Evolutionary conservation across 73 alveolate species (phyloP), one percentile per base, ranked within the genome.

Genomic region (Effrenium voratum): DNA sequence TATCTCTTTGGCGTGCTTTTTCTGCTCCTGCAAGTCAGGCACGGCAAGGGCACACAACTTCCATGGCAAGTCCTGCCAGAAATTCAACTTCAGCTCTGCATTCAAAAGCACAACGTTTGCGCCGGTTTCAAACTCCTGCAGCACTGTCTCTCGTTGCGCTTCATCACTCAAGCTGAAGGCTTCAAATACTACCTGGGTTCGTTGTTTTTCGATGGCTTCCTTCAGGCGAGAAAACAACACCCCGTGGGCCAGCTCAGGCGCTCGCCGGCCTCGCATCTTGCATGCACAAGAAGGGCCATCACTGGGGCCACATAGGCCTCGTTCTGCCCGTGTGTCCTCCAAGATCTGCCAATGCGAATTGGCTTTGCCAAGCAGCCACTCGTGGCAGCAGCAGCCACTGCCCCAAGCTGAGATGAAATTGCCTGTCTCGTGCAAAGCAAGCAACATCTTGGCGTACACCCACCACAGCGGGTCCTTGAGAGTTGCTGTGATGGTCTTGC

Each of bases 31-130:
- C 40, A 10, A 19, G 15, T 66, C 43, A 36, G 86, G 86, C 55
- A 75, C 30, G 10, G 59, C n/a, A 50, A 75, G 16, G 55, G 59
- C 49, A 40, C 46, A 32, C n/a, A 75, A n/a, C n/a, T 28, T 32
- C 86, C 86, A 75, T 36, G 86, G 86, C 49, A 75, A 75, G n/a
- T 32, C 40, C 34, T 15, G n/a, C 86, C 86, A 75, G 13, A 36
- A 55, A 12, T 55, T 55, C 2, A 75, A 34, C 38, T 75, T 75
- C n/a, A 75, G 8, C 46, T 75, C 86, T 13, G 38, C 46, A 28
- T 50, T 75, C 86, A 75, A 36, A 34, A 26, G 32, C 30, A 75
- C 38, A 38, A 19, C 22, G 86, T 43, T 38, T 19, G 16, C 3
- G n/a, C 86, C 86, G 30, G 15, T 24, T 13, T 15, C 34, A 38